These are phyloP conservation scores for Globisporangium emineosum DNA, from an alignment of 352 stramenopile species.

Conservation along the genomic window DNA sequence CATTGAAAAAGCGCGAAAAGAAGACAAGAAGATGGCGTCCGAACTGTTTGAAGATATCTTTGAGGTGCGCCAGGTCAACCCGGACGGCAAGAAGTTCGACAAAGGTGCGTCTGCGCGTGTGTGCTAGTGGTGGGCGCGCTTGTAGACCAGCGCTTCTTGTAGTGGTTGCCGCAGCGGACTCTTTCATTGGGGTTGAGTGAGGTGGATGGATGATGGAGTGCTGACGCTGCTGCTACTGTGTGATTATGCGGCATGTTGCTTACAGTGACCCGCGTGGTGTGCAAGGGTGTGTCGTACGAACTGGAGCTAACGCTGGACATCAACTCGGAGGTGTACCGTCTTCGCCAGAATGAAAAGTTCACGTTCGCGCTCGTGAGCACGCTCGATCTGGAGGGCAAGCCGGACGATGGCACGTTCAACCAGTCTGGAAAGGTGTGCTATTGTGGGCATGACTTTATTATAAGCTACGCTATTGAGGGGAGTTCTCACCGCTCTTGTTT, in stretches of 20 bases:
- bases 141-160: background rate
- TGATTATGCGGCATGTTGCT: background rate
- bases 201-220: background rate
- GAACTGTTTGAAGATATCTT: conserved; percentile 99
- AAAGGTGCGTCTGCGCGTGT: conserved; percentile 53
- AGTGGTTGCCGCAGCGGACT: background rate
- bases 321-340: conserved; percentile 96
- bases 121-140: background rate
- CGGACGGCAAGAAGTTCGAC: conserved; percentile 97
- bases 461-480: background rate
- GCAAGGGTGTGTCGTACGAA: conserved; percentile 97
- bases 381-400: conserved; percentile 95
- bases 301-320: conserved; percentile 97
- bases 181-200: background rate
- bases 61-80: conserved; percentile 96
- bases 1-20: conserved; percentile 11
- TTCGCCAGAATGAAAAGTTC: conserved; percentile 96
- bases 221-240: conserved; percentile 16
- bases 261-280: conserved; percentile 93
- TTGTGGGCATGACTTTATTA: background rate
- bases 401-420: conserved; percentile 93
- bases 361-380: conserved; percentile 95
- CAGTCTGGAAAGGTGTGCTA: conserved; percentile 82
- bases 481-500: background rate
- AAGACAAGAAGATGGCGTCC: conserved; percentile 55